These are phyloP conservation scores for Daldinia loculata DNA, from an alignment of 495 filamentous ascomycete genomes.

Conservation along the genomic window DNA sequence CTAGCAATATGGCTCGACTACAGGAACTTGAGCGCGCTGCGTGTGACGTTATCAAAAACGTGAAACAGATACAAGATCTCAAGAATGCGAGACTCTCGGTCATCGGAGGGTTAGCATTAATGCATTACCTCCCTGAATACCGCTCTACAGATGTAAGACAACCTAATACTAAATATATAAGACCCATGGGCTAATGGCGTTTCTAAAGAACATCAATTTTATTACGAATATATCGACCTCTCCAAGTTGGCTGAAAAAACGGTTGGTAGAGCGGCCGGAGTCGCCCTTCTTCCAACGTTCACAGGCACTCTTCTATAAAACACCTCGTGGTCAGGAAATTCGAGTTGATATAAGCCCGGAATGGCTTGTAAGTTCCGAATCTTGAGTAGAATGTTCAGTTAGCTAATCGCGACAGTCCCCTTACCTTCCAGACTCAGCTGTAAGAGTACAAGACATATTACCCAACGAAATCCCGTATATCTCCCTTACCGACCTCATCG, in stretches of 20 bases:
- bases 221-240: slow-evolving; percentile 36
- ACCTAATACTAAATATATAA: not conserved
- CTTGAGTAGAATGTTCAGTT: not conserved
- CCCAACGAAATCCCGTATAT: slow-evolving; percentile 37
- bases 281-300: slow-evolving; percentile 38
- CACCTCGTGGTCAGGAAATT: slow-evolving; percentile 28
- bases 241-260: slow-evolving; percentile 32
- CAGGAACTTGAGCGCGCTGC: slow-evolving; percentile 40
- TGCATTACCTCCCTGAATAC: slow-evolving; percentile 42
- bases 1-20: slow-evolving; percentile 18
- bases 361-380: slow-evolving; percentile 38
- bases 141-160: slow-evolving; percentile 38
- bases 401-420: slow-evolving; percentile 29
- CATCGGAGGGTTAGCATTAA: slow-evolving; percentile 38
- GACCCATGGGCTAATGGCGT: slow-evolving; percentile 5
- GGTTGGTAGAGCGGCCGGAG: slow-evolving; percentile 29
- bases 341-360: slow-evolving; percentile 32
- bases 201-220: slow-evolving; percentile 40
- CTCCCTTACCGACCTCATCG: slow-evolving; percentile 40
- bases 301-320: slow-evolving; percentile 30
- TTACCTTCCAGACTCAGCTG: slow-evolving; percentile 34
- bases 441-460: slow-evolving; percentile 30
- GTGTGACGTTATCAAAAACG: slow-evolving; percentile 40
- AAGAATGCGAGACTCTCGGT: slow-evolving; percentile 34
- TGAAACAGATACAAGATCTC: slow-evolving; percentile 45